Evolutionary conservation across 306 rosid species (phyloP).

Genomic region (Vachellia pachyceras): DNA sequence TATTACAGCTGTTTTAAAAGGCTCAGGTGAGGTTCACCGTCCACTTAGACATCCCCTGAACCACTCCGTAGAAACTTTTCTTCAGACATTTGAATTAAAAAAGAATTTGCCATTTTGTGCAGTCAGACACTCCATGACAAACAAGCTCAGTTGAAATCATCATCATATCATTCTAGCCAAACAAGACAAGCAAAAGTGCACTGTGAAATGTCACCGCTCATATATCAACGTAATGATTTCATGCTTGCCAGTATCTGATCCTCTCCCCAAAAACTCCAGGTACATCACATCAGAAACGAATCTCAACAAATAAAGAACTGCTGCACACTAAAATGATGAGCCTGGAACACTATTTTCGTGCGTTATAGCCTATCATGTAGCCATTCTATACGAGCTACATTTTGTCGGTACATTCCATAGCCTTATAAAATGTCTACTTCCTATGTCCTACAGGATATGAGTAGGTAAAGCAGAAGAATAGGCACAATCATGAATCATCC

Average conservation of each 20-base stretch:
- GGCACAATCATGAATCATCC: slow-evolving; percentile 31
- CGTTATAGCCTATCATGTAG: neutral
- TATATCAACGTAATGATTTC: neutral
- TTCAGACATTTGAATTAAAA: slow-evolving; percentile 16
- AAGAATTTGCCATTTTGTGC: slow-evolving; percentile 14
- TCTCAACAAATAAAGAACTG: slow-evolving; percentile 26
- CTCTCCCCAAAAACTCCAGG: neutral
- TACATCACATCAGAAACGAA: neutral
- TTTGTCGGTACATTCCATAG: slow-evolving; percentile 1
- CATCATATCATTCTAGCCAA: slow-evolving; percentile 13
- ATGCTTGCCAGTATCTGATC: neutral
- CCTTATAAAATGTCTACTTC: neutral
- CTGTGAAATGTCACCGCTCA: neutral
- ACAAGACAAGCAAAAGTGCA: slow-evolving; percentile 2
- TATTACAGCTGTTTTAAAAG: slow-evolving; percentile 23
- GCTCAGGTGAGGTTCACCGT: slow-evolving; percentile 11
- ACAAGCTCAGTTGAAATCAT: slow-evolving; percentile 21
- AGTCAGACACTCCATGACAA: slow-evolving; percentile 13
- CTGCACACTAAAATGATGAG: neutral
- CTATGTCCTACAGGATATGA: neutral
- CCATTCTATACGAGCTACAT: slow-evolving; percentile 26
- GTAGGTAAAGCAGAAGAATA: slow-evolving; percentile 3
- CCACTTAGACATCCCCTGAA: slow-evolving; percentile 18
- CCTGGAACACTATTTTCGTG: neutral
- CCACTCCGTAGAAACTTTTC: neutral